Conservation (phyloP, 208 protist genomes). For the Trypanosoma congolense region DNA sequence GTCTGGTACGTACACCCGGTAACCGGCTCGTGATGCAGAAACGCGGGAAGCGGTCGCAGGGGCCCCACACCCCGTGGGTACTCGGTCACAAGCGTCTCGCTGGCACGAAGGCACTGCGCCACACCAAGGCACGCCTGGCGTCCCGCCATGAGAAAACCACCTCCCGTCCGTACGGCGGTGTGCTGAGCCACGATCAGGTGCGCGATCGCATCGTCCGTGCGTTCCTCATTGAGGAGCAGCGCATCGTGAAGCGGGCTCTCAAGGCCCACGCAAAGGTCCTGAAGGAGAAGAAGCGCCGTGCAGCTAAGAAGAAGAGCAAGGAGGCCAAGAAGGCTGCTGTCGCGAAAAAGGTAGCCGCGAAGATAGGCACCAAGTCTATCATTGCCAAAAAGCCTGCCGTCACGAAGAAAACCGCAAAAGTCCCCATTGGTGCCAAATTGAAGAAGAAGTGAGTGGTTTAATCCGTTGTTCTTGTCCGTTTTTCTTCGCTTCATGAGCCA, state of each 20-base stretch:
- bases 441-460: constrained; percentile 26
- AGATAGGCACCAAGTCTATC: constrained; percentile 25
- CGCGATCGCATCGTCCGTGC: constrained; percentile 95
- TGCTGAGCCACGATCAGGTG: constrained; percentile 93
- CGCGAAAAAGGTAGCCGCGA: constrained; percentile 30
- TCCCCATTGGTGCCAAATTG: constrained; percentile 64
- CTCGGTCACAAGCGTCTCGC: constrained; percentile 91
- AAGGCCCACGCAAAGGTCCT: constrained; percentile 67
- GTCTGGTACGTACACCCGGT: constrained; percentile 84
- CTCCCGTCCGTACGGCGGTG: constrained; percentile 96
- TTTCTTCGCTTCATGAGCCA: constrained; percentile 3
- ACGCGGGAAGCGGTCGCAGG: constrained; percentile 91
- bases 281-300: constrained; percentile 56
- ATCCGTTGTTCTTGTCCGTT: constrained; percentile 5
- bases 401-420: constrained; percentile 36
- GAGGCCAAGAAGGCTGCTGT: constrained; percentile 53
- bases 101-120: constrained; percentile 89
- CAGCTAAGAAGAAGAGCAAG: constrained; percentile 74
- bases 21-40: constrained; percentile 94
- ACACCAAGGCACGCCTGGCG: constrained; percentile 75
- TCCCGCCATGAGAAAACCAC: constrained; percentile 94
- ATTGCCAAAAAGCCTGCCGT: constrained; percentile 20
- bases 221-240: constrained; percentile 99
- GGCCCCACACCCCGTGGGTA: constrained; percentile 90
- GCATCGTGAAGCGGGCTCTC: constrained; percentile 95